A percentile compares a stretch with the other conserved stretches of the same genome.
Conservation (phyloP, 192 early-diverging fungal species). For the Backusella circina region DNA sequence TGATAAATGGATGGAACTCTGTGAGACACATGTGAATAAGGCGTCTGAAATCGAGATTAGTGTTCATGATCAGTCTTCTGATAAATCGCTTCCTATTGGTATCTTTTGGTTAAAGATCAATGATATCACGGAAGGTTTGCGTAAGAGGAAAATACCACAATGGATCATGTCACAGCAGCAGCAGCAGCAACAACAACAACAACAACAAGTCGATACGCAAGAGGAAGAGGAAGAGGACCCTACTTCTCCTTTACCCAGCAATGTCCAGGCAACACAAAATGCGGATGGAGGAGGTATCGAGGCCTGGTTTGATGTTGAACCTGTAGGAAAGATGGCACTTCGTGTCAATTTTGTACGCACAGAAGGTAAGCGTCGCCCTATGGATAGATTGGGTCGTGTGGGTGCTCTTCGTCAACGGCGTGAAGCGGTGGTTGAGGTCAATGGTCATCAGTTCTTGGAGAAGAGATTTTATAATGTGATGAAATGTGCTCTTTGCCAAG, state of each 20-base stretch:
- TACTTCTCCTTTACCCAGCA: constrained; percentile 10
- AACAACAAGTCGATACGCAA: neutral
- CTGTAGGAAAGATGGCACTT: constrained; percentile 81
- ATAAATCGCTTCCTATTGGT: constrained; percentile 61
- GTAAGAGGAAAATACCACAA: constrained; percentile 62
- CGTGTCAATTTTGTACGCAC: constrained; percentile 73
- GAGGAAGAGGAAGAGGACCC: neutral
- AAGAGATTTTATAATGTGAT: constrained; percentile 93
- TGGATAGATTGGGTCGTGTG: constrained; percentile 62
- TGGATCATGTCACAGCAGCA: constrained; percentile 45
- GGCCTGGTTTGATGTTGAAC: constrained; percentile 88
- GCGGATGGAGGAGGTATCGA: constrained; percentile 56
- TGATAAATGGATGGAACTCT: constrained; percentile 78
- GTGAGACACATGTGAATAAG: constrained; percentile 85
- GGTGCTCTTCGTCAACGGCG: constrained; percentile 73
- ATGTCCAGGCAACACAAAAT: neutral
- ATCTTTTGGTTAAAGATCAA: constrained; percentile 91
- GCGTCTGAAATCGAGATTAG: constrained; percentile 89
- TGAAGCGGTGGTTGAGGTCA: constrained; percentile 79
- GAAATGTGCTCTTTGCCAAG: constrained; percentile 93
- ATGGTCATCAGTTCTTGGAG: constrained; percentile 90
- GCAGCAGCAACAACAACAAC: neutral
- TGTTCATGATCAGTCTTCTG: constrained; percentile 67
- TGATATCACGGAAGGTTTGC: constrained; percentile 84
- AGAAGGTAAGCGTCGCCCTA: constrained; percentile 43